Conservation (phyloP, 331 rosid genomes). For the Arachis monticola region DNA sequence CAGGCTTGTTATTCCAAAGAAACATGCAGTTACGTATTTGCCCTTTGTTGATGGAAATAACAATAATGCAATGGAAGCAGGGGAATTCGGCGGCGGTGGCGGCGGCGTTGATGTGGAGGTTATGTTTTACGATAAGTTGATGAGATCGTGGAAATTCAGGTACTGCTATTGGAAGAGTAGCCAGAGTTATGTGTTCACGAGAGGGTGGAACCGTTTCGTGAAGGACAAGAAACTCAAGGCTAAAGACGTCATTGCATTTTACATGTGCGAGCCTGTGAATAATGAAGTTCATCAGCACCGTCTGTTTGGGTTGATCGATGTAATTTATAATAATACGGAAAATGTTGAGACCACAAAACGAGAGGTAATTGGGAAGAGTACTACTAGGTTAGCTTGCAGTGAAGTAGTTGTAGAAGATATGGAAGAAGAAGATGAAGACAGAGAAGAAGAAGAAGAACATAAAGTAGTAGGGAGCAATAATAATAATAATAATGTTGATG, state of each 20-base stretch:
- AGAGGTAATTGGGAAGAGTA: not conserved
- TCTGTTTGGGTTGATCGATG: constrained; percentile 64
- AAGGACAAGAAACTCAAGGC: constrained; percentile 61
- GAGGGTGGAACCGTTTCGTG: constrained; percentile 76
- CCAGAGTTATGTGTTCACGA: constrained; percentile 70
- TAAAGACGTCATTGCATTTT: constrained; percentile 57
- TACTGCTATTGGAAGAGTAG: constrained; percentile 81
- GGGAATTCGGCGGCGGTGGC: not conserved
- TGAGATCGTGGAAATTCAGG: constrained; percentile 66
- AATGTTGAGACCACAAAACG: constrained; percentile 25
- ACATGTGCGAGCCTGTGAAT: constrained; percentile 51
- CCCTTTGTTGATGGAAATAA: constrained; percentile 33
- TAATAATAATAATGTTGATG: no score
- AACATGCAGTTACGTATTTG: constrained; percentile 46
- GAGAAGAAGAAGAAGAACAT: constrained; percentile 15
- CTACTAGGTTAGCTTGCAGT: constrained; percentile 30
- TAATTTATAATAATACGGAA: constrained; percentile 41
- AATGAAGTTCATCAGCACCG: constrained; percentile 21
- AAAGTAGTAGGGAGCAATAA: no score
- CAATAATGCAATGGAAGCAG: no score
- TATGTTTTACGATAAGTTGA: constrained; percentile 52
- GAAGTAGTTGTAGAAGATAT: constrained; percentile 1
- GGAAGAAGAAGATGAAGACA: constrained; percentile 19
- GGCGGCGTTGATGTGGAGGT: constrained; percentile 44
- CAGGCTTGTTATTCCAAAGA: constrained; percentile 56